Conservation (phyloP, 345 rosid species). For the Moricandia moricandioides region DNA sequence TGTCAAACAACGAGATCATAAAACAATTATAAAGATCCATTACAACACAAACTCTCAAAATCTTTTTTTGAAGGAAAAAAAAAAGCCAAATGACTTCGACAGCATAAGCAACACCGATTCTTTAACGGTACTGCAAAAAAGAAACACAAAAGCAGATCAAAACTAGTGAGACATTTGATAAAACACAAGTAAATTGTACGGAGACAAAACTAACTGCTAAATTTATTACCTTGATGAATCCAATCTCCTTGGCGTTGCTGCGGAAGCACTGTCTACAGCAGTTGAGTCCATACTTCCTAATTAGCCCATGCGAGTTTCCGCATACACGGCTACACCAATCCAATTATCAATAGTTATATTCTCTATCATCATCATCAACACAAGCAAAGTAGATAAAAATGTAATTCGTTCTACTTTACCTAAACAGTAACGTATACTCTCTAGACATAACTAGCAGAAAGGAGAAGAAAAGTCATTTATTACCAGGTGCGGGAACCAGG, state of each 20-base stretch:
- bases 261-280: conserved; percentile 40
- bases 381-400: too few relatives aligned
- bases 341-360: neutral
- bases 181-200: neutral
- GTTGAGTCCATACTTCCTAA: conserved; percentile 44
- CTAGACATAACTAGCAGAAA: too few relatives aligned
- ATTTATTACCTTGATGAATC: conserved; percentile 53
- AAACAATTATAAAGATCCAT: neutral
- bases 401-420: too few relatives aligned
- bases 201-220: neutral
- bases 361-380: too few relatives aligned
- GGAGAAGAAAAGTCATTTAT: neutral
- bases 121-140: conserved; percentile 29
- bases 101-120: neutral
- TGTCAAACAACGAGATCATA: neutral
- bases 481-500: conserved; percentile 43
- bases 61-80: neutral
- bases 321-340: conserved; percentile 26
- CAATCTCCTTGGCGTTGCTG: conserved; percentile 45
- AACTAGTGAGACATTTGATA: neutral
- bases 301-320: conserved; percentile 44
- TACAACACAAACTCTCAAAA: neutral
- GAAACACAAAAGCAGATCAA: neutral
- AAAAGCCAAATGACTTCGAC: neutral
- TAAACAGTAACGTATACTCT: too few relatives aligned